Base-by-base conservation (phyloP, 805 yeast genomes). In the Hanseniaspora opuntiae region DNA sequence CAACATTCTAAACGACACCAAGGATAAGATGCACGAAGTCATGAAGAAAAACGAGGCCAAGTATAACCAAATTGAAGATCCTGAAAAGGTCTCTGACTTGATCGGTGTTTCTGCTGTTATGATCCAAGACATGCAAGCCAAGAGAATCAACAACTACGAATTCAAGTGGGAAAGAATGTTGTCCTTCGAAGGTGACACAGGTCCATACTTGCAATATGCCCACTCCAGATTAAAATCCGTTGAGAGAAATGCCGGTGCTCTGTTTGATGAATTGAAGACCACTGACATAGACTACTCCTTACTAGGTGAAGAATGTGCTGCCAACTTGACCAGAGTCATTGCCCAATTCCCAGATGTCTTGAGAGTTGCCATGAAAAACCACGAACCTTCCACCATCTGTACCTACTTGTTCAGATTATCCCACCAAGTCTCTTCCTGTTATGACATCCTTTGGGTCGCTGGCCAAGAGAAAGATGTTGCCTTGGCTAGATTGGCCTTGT, bases 41-140 rank as follows among this genome's bases (percentile, higher is more conserved):
- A 93, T 93, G 97, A 80, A 83, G 71, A 81, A 81, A 71, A 93
- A 90, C 69, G 87, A 82, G 67, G 82, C 75, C 60, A 93, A 93
- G 71, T 93, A 88, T 65, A 82, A 90, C 11, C 96, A 87, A 71
- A 86, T 90, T 60, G 93, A 83, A 65, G 79, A 89, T 66, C 98
- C 97, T 36, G 97, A 90, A 56, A 80, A 80, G 66, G 84, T 93
- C 63, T 97, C 98, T 56, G 97, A 93, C 69, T 75, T 87, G 62
- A 82, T 93, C 56, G 99, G 98, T 67, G 84, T 93, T 55, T 84
- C 96, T 32, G 98, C 98, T 6, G 95, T 93, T 57, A 89, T 93
- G 96, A 86, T 93, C 64, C 99, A 93, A 76, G 99, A 93, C 70
- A 89, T 93, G 97, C 94, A 86, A 71, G 81, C 95, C 57, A 93